Percentiles rank a stretch among this genome's conserved stretches.
Evolutionary conservation across 2,329 filamentous ascomycete species (phyloP).

Genomic region (Alternaria panax): DNA sequence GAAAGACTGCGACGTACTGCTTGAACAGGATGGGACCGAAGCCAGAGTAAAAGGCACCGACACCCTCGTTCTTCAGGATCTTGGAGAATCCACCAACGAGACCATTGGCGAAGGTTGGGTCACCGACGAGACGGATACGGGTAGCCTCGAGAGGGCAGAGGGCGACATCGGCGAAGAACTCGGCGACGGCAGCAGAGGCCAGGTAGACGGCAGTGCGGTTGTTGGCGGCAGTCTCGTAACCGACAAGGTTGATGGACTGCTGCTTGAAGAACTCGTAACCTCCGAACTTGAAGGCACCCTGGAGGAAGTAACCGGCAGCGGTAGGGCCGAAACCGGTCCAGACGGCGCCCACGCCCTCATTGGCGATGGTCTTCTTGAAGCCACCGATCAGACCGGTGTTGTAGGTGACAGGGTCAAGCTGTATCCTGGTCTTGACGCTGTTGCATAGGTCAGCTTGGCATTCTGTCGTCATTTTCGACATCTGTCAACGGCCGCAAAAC

Average conservation of each 20-base stretch:
- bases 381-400: slow-evolving; percentile 87
- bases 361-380: slow-evolving; percentile 79
- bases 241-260: slow-evolving; percentile 81
- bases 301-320: slow-evolving; percentile 89
- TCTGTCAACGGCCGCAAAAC: slow-evolving; percentile 19
- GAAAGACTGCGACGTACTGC: slow-evolving; percentile 41
- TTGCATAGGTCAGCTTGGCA: slow-evolving; percentile 33
- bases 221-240: slow-evolving; percentile 71
- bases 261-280: slow-evolving; percentile 98
- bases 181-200: slow-evolving; percentile 66
- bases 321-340: slow-evolving; percentile 87
- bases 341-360: slow-evolving; percentile 85
- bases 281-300: slow-evolving; percentile 92
- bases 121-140: slow-evolving; percentile 89
- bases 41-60: slow-evolving; percentile 88
- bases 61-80: slow-evolving; percentile 82
- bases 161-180: slow-evolving; percentile 77
- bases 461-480: slow-evolving; percentile 22
- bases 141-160: slow-evolving; percentile 93
- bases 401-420: slow-evolving; percentile 89
- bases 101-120: slow-evolving; percentile 84
- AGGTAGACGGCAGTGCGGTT: slow-evolving; percentile 86
- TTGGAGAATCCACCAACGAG: slow-evolving; percentile 81
- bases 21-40: slow-evolving; percentile 69
- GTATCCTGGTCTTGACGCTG: slow-evolving; percentile 94